phyloP scores from a whole-genome alignment of 2,329 filamentous ascomycete species.

The Penicillium paneum region DNA sequence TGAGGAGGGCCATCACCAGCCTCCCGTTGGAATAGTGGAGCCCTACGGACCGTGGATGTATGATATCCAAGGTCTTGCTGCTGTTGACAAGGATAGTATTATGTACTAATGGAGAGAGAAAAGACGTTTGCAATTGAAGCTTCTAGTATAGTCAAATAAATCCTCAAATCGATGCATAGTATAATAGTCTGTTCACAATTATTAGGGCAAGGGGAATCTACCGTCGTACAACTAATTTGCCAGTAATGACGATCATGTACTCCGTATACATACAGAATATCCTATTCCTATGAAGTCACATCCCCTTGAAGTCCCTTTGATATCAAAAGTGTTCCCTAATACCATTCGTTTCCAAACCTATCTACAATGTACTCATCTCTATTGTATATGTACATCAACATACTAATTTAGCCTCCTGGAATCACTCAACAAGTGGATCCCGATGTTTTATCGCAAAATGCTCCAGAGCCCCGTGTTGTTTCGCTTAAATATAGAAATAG shows the following conservation, averaged over 20 bases:
- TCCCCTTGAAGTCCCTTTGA: not conserved
- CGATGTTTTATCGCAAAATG: not conserved
- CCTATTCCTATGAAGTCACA: not conserved
- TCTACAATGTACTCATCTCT: not conserved
- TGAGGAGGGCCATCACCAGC: not conserved
- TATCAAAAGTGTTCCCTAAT: not conserved
- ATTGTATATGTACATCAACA: not conserved
- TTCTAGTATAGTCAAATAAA: not conserved
- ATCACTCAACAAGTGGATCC: slow-evolving; percentile 4
- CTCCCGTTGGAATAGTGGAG: slow-evolving; percentile 5
- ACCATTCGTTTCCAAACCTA: no score
- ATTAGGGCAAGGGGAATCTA: slow-evolving; percentile 9
- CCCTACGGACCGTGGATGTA: slow-evolving; percentile 1
- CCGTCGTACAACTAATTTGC: slow-evolving; percentile 2
- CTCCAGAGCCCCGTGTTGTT: slow-evolving; percentile 6
- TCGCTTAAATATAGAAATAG: slow-evolving; percentile 14
- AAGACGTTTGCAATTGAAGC: not conserved
- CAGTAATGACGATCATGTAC: slow-evolving; percentile 3
- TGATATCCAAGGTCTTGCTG: not conserved
- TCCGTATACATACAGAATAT: not conserved
- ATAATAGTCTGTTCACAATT: not conserved
- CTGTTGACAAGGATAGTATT: not conserved
- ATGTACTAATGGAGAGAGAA: not conserved
- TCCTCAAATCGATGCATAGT: not conserved
- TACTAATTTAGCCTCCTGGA: not conserved